Evolutionary conservation across 176 grass and related monocot species (phyloP).

Genomic region (Tillandsia fasciculata): DNA sequence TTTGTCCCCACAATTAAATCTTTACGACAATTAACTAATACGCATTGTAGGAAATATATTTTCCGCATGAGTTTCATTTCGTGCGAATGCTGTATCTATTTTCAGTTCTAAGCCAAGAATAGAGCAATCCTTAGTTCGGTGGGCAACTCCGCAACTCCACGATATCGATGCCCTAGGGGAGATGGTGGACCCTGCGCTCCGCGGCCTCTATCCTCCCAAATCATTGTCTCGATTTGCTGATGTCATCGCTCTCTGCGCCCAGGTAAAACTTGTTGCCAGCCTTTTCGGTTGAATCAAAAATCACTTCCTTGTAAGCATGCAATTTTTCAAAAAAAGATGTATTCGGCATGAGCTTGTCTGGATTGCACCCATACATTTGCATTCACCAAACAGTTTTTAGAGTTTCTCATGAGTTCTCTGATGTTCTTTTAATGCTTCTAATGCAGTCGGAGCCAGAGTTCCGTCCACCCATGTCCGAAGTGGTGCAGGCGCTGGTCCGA

Average conservation of each 20-base stretch:
- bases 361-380: background rate
- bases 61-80: background rate
- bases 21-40: background rate
- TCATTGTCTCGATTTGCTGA: constrained; percentile 74
- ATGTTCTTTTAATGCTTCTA: constrained; percentile 8
- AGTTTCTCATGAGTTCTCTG: constrained; percentile 1
- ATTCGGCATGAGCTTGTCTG: background rate
- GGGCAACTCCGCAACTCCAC: constrained; percentile 56
- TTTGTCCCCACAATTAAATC: background rate
- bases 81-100: background rate
- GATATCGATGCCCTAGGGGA: constrained; percentile 43
- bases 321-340: background rate
- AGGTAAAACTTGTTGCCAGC: constrained; percentile 32
- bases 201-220: constrained; percentile 69
- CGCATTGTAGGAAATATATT: background rate
- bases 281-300: background rate
- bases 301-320: background rate
- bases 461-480: constrained; percentile 78
- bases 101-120: constrained; percentile 51
- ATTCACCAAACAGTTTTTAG: background rate
- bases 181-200: constrained; percentile 70
- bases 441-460: constrained; percentile 57
- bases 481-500: constrained; percentile 47
- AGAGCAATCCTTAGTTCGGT: constrained; percentile 61
- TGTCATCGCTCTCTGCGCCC: constrained; percentile 49